Evolutionary conservation across 305 asterid genomes (phyloP).

Genomic region (Fraxinus latifolia): DNA sequence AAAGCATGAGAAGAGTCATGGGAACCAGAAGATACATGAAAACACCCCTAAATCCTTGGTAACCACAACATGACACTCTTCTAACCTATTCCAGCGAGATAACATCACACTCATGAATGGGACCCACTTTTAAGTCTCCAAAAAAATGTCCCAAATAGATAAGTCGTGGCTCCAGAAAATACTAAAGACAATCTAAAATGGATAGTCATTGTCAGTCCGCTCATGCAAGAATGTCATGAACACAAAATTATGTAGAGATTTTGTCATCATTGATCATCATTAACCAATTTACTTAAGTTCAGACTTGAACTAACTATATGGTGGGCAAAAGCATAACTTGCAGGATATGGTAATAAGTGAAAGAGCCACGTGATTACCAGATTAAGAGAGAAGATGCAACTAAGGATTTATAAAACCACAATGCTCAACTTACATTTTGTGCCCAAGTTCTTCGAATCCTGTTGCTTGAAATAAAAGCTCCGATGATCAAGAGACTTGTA

Average conservation of each 20-base stretch:
- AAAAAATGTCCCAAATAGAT: neutral
- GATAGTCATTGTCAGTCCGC: neutral
- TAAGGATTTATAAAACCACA: conserved; percentile 6
- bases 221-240: neutral
- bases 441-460: conserved; percentile 90
- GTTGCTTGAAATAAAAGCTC: conserved; percentile 97
- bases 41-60: neutral
- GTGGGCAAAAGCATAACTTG: neutral
- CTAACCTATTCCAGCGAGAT: neutral
- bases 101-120: neutral
- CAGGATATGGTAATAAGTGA: neutral
- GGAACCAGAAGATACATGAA: conserved; percentile 23
- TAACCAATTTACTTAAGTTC: neutral
- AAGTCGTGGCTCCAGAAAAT: neutral
- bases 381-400: conserved; percentile 4
- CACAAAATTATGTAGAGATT: neutral
- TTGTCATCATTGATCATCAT: neutral
- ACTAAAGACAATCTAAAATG: neutral
- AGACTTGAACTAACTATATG: neutral
- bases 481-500: conserved; percentile 99
- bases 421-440: conserved; percentile 68
- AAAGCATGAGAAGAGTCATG: conserved; percentile 24
- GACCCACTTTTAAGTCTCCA: neutral
- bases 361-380: conserved; percentile 5
- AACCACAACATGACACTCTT: neutral